phyloP scores from a whole-genome alignment of 352 stramenopile genomes.

The Phytophthora vignae region DNA sequence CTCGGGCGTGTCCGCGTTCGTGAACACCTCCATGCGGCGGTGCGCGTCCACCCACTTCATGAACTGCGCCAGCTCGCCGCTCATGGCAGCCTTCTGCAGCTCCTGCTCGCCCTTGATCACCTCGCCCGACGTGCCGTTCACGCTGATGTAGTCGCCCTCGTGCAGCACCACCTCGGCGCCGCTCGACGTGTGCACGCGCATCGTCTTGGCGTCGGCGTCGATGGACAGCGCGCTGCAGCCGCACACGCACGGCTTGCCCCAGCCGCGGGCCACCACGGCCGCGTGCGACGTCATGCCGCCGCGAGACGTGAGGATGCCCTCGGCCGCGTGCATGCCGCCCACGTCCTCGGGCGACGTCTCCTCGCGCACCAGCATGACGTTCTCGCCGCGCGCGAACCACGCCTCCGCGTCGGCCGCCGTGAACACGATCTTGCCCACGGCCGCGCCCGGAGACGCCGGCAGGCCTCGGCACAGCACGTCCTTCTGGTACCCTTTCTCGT shows the following conservation, averaged over 20 bases:
- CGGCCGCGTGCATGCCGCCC: slow-evolving; percentile 32
- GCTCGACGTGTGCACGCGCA: no score
- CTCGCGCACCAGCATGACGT: slow-evolving; percentile 32
- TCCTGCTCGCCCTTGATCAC: no score
- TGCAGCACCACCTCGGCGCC: no score
- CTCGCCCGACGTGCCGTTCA: no score
- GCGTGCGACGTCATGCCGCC: slow-evolving; percentile 10
- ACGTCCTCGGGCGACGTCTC: slow-evolving; percentile 35
- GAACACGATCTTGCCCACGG: slow-evolving; percentile 39
- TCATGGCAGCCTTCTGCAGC: no score
- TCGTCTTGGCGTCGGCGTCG: no score
- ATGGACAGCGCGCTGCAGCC: no score
- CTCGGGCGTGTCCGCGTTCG: slow-evolving; percentile 33
- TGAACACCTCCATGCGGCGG: slow-evolving; percentile 35
- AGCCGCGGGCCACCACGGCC: no score
- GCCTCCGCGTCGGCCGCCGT: slow-evolving; percentile 28
- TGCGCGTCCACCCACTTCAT: no score
- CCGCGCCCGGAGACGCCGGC: slow-evolving; percentile 27
- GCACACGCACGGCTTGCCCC: no score
- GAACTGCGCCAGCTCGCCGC: no score
- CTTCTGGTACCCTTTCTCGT: slow-evolving; percentile 36
- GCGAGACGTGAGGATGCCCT: slow-evolving; percentile 39
- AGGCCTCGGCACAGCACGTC: slow-evolving; percentile 32
- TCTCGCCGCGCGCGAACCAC: slow-evolving; percentile 34
- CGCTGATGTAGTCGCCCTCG: no score